Percentiles rank a stretch among this genome's conserved stretches.
These are phyloP conservation scores for Ophiostoma sp. DNA, from an alignment of 2,329 filamentous ascomycete species.

Conservation along the genomic window DNA sequence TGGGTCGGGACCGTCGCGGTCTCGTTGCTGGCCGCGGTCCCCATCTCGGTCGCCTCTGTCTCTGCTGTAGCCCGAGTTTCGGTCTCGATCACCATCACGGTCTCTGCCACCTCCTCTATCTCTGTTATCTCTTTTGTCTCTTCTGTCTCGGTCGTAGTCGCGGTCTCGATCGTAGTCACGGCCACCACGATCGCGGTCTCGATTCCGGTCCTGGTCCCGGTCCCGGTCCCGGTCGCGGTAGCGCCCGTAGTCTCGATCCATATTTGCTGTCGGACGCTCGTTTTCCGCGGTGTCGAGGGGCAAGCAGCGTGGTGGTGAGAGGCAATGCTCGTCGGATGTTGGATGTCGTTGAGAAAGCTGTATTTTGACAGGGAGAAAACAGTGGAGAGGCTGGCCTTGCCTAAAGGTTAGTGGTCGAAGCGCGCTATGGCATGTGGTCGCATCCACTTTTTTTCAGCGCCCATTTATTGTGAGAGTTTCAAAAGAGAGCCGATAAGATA, in stretches of 20 bases:
- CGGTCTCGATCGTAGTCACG: conserved; percentile 9
- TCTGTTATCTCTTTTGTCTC: conserved; percentile 30
- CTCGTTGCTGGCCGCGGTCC: conserved; percentile 6
- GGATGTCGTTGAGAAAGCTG: not conserved
- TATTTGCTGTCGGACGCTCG: not conserved
- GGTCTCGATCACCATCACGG: conserved; percentile 26
- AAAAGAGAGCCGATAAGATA: conserved; percentile 38
- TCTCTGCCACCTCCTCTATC: conserved; percentile 29
- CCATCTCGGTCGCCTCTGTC: conserved; percentile 28
- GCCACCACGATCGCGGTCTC: conserved; percentile 31
- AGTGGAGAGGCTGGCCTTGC: not conserved
- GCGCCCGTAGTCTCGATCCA: conserved; percentile 33
- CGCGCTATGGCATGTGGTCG: conserved; percentile 12
- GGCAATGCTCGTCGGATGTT: not conserved
- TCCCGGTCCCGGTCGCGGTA: conserved; percentile 38
- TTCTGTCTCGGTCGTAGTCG: conserved; percentile 32
- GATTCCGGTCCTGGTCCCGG: conserved; percentile 38
- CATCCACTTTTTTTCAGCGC: conserved; percentile 1
- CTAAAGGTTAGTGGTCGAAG: not conserved
- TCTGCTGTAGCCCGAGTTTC: conserved; percentile 31
- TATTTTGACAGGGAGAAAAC: not conserved
- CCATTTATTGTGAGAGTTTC: not conserved
- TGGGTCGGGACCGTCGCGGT: conserved; percentile 28
- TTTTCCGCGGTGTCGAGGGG: too few relatives aligned
- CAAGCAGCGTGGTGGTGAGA: not conserved